A percentile compares a stretch with the other conserved stretches of the same genome.
Evolutionary conservation across 371 early-diverging fungal genomes (phyloP).

Genomic region (Saksenaea vasiformis): DNA sequence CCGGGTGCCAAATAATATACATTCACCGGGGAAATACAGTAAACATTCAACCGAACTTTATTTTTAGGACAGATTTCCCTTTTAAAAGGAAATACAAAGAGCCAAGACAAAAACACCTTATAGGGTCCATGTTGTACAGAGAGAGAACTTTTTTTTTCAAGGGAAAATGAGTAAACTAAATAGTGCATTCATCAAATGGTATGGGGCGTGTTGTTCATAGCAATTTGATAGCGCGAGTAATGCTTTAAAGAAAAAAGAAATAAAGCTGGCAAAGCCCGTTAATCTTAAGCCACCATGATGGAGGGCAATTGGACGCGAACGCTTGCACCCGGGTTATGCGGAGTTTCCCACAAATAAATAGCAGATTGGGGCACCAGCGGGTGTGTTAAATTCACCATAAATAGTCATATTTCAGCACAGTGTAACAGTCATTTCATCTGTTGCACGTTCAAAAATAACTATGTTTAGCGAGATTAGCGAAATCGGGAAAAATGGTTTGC

Average conservation of each 20-base stretch:
- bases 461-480: conserved; percentile 2
- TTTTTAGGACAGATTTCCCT: background rate
- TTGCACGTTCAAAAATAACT: background rate
- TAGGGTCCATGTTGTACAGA: conserved; percentile 2
- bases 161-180: no score
- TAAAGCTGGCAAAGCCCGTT: no score
- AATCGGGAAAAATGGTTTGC: background rate
- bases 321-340: conserved; percentile 5
- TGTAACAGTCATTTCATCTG: background rate
- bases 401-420: conserved; percentile 4
- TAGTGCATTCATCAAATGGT: no score
- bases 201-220: no score
- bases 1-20: background rate
- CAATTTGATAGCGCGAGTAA: no score
- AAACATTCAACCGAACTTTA: background rate
- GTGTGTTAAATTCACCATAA: conserved; percentile 4
- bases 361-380: conserved; percentile 3
- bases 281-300: no score
- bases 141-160: background rate
- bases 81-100: background rate
- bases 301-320: no score
- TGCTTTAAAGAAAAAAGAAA: no score
- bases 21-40: background rate
- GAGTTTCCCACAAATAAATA: background rate
- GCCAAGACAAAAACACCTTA: background rate